A percentile compares a stretch with the other conserved stretches of the same genome.
These are phyloP conservation scores for Jatropha podagrica DNA, from an alignment of 441 rosid genomes.

Conservation along the genomic window DNA sequence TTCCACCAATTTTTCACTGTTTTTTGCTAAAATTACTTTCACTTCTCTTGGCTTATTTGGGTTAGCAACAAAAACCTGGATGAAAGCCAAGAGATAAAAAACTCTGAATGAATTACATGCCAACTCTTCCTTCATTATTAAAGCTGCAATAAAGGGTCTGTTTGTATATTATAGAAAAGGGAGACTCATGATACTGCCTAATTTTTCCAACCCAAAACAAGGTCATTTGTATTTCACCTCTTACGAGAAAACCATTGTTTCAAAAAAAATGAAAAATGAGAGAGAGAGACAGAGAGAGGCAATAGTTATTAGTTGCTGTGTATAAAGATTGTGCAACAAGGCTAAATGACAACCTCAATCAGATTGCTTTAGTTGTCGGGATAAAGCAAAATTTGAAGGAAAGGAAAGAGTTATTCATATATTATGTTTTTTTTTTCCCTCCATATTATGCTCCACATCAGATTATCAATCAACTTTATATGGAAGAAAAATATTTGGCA, in stretches of 20 bases:
- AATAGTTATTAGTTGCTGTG: neutral
- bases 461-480: neutral
- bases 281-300: neutral
- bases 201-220: neutral
- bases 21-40: slow-evolving; percentile 81
- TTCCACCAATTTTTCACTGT: slow-evolving; percentile 68
- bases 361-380: neutral
- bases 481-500: neutral
- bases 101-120: slow-evolving; percentile 6
- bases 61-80: slow-evolving; percentile 92
- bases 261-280: neutral
- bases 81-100: slow-evolving; percentile 2
- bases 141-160: neutral
- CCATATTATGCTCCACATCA: neutral
- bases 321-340: neutral
- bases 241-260: neutral
- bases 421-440: neutral
- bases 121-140: neutral
- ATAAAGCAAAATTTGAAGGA: too few species aligned
- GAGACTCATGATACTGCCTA: neutral
- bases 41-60: slow-evolving; percentile 93
- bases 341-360: slow-evolving; percentile 6
- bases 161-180: neutral
- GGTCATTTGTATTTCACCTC: too few species aligned
- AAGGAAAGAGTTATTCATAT: too few species aligned